Evolutionary conservation across 176 grass and related monocot genomes (phyloP).

Genomic region (Raddia distichophylla): DNA sequence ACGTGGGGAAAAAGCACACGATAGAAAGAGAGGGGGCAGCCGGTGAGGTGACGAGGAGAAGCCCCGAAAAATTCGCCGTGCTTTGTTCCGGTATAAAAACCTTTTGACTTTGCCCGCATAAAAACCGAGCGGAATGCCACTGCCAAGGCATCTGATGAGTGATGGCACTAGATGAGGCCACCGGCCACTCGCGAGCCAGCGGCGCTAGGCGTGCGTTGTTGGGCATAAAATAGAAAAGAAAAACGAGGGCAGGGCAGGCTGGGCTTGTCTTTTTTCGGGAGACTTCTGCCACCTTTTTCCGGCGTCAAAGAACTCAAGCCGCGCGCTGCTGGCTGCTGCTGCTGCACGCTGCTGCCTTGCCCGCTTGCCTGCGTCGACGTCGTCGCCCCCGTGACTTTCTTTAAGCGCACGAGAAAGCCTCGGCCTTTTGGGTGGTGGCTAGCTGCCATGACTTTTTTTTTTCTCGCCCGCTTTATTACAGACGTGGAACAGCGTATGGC

Average conservation of each 20-base stretch:
- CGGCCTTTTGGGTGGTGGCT: slow-evolving; percentile 21
- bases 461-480: slow-evolving; percentile 32
- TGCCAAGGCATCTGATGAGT: too few relatives aligned
- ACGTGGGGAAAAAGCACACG: too few relatives aligned
- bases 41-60: too few relatives aligned
- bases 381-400: slow-evolving; percentile 25
- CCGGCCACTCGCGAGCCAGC: too few relatives aligned
- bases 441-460: background rate
- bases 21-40: background rate
- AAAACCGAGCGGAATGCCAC: too few relatives aligned
- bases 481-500: background rate
- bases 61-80: too few relatives aligned
- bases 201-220: background rate
- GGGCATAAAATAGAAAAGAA: background rate
- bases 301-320: slow-evolving; percentile 22
- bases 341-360: too few relatives aligned
- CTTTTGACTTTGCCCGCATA: too few relatives aligned
- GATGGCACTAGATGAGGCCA: too few relatives aligned
- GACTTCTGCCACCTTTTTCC: slow-evolving; percentile 33
- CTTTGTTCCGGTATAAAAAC: too few relatives aligned
- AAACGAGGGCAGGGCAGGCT: background rate
- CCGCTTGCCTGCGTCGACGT: too few relatives aligned
- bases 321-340: too few relatives aligned
- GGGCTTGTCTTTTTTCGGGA: slow-evolving; percentile 47
- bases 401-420: slow-evolving; percentile 42